Conservation (phyloP, 1,139 yeast species). For the Taphrina flavorubra region DNA sequence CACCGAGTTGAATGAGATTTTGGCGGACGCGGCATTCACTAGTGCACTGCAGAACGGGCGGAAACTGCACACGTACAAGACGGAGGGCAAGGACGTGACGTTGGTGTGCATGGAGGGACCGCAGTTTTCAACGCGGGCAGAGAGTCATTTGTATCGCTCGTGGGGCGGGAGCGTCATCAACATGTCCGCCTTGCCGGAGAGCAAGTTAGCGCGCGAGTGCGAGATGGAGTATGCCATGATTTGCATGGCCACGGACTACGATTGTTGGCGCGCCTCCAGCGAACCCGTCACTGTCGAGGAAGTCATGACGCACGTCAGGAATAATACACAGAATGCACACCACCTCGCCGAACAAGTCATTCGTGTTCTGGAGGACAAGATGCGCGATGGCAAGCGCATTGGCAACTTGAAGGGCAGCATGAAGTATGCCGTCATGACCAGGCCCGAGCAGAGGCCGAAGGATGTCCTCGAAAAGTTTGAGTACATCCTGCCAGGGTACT, state of each 20-base stretch:
- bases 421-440: constrained; percentile 81
- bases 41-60: constrained; percentile 63
- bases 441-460: constrained; percentile 73
- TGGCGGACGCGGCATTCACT: constrained; percentile 65
- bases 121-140: constrained; percentile 97
- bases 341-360: constrained; percentile 61
- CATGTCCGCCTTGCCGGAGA: constrained; percentile 94
- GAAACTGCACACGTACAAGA: constrained; percentile 63
- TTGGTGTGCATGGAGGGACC: constrained; percentile 99
- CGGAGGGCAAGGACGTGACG: constrained; percentile 68
- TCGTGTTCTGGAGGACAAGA: constrained; percentile 68
- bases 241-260: constrained; percentile 98
- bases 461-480: constrained; percentile 80
- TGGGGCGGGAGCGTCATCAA: constrained; percentile 96
- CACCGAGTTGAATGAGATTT: constrained; percentile 59
- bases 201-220: constrained; percentile 95
- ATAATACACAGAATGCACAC: constrained; percentile 87
- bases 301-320: constrained; percentile 85
- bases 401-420: constrained; percentile 66
- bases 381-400: constrained; percentile 48
- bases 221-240: constrained; percentile 96
- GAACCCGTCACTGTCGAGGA: constrained; percentile 98
- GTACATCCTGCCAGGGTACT: constrained; percentile 90
- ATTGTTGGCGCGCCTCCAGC: constrained; percentile 94
- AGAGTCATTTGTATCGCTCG: constrained; percentile 79